Evolutionary conservation across 768 basidiomycete genomes (phyloP), one percentile per base, ranked within the genome.

Genomic region (Trametes coccinea): DNA sequence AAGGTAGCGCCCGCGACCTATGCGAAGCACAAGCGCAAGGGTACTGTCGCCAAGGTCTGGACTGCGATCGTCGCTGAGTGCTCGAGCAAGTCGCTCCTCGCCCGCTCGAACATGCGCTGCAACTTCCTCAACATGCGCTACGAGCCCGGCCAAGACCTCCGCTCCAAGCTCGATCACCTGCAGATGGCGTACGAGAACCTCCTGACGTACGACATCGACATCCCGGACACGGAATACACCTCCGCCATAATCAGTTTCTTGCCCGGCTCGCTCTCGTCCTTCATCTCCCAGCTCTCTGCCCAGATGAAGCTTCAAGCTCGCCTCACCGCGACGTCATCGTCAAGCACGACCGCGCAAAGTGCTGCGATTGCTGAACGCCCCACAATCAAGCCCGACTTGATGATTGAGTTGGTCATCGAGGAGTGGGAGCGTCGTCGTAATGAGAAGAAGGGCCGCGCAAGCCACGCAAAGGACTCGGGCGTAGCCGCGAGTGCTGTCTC

Each of bases 11-110:
- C 53, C 31, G 40, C 29, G 0, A 46, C 73, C 74, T 37, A 75
- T 17, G 69, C 75, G 51, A 64, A 64, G 16, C 53, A 75, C 43
- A 63, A 63, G 16, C 37, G 29, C 17, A 66, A 73, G 56, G n/a
- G 22, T 7, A 70, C 68, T 1, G 74, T 76, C 22, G 67, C 64
- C 9, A 69, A 67, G 6, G 67, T 67, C 39, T 78, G 77, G 77
- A 63, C 68, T 7, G 62, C 62, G 11, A 74, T 78, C 50, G 63
- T 68, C 3, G 37, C 45, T 5, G 75, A 78, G 50, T 77, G 69
- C 63, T 72, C 73, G 2, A 60, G 71, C 47, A 75, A 75, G 58
- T 69, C 54, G 31, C 5, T 56, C 5, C 41, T 62, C 33, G 7
- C 37, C 2, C 48, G 54, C n/a, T 49, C 54, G 30, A 52, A 57